Percentiles rank a stretch among this genome's conserved stretches.
Evolutionary conservation across 371 early-diverging fungal species (phyloP).

Genomic region (Furculomyces boomerangus): DNA sequence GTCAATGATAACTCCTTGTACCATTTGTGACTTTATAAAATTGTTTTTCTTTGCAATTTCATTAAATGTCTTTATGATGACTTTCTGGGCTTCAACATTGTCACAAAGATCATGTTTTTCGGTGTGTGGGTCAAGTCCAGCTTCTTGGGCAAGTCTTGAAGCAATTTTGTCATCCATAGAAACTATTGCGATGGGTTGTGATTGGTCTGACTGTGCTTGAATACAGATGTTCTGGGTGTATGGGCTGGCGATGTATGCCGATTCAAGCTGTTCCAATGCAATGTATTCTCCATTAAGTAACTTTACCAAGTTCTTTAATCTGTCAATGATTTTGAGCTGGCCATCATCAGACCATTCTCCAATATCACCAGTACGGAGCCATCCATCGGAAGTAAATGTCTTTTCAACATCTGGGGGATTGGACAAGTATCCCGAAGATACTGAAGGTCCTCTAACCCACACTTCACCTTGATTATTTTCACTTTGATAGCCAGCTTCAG

Average conservation of each 20-base stretch:
- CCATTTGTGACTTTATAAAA: conserved; percentile 54
- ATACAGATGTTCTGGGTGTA: conserved; percentile 72
- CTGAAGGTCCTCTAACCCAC: conserved; percentile 63
- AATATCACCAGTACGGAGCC: conserved; percentile 92
- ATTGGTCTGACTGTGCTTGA: conserved; percentile 42
- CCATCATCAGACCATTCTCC: conserved; percentile 60
- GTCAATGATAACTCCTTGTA: conserved; percentile 44
- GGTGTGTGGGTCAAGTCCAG: conserved; percentile 6
- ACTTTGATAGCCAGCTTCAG: conserved; percentile 54
- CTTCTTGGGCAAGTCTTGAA: conserved; percentile 9
- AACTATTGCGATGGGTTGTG: conserved; percentile 20
- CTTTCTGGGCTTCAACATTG: conserved; percentile 6
- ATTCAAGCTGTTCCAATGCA: conserved; percentile 94
- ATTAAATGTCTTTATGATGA: conserved; percentile 21
- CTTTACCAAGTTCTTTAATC: conserved; percentile 82
- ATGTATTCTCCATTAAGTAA: conserved; percentile 85
- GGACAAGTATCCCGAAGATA: conserved; percentile 59
- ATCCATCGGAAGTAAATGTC: conserved; percentile 63
- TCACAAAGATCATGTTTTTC: conserved; percentile 6
- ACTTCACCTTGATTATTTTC: conserved; percentile 69
- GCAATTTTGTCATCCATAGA: conserved; percentile 16
- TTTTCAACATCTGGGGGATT: conserved; percentile 33
- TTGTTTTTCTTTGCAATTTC: conserved; percentile 29
- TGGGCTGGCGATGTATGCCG: conserved; percentile 61
- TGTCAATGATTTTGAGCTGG: conserved; percentile 55